phyloP scores from a whole-genome alignment of 371 early-diverging fungal species.

The Mucor lusitanicus region DNA sequence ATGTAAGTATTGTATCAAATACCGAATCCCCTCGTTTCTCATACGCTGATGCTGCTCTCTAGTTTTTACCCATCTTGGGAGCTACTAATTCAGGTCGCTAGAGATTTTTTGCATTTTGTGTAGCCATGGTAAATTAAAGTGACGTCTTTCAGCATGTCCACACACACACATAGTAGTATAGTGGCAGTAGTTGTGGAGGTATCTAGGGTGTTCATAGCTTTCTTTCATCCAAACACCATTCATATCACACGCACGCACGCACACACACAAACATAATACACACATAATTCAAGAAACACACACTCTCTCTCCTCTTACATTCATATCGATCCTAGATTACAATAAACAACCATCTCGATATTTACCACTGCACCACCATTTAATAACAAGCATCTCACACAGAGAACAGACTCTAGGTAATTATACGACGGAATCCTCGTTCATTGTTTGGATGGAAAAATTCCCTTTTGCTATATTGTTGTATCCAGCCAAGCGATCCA shows the following conservation, averaged over 20 bases:
- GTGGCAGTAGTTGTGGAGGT: background rate
- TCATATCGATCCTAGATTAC: background rate
- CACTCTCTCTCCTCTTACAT: background rate
- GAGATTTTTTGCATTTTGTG: background rate
- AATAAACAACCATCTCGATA: background rate
- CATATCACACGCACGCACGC: background rate
- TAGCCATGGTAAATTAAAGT: background rate
- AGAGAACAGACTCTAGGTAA: background rate
- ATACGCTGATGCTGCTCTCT: background rate
- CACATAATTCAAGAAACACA: no score
- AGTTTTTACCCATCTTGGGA: constrained; percentile 23
- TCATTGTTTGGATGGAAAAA: background rate
- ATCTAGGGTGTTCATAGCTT: background rate
- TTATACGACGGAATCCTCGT: no score
- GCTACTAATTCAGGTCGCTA: background rate
- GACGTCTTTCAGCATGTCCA: background rate
- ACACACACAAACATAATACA: background rate
- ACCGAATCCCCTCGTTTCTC: no score
- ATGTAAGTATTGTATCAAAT: constrained; percentile 47
- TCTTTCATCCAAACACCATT: constrained; percentile 1
- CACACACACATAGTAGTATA: background rate
- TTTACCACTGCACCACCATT: background rate
- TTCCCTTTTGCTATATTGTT: background rate
- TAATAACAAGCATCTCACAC: background rate
- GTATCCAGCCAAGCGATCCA: background rate